A percentile compares a stretch with the other conserved stretches of the same genome.
Conservation (phyloP, 2,329 filamentous ascomycete species). For the Colletotrichum sansevieriae region DNA sequence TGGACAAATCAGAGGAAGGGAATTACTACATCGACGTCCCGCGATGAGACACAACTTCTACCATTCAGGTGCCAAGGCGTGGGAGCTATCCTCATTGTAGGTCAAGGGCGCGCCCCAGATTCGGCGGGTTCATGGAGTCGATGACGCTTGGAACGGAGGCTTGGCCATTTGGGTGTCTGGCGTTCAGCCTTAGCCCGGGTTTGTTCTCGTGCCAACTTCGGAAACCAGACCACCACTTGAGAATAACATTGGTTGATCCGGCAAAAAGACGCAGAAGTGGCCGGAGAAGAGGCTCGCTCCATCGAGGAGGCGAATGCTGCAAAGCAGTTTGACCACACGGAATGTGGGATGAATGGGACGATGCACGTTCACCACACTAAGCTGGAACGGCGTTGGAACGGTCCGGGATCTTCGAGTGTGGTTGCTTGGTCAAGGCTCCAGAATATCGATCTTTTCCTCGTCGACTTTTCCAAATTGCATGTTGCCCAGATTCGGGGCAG, state of each 20-base stretch:
- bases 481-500: conserved; percentile 12
- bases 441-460: background rate
- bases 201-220: background rate
- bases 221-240: background rate
- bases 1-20: background rate
- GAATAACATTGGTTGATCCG: too few relatives aligned
- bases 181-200: background rate
- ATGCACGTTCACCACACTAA: too few relatives aligned
- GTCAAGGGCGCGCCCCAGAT: background rate
- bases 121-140: background rate
- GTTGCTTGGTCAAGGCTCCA: too few relatives aligned
- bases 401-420: too few relatives aligned
- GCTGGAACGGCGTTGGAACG: too few relatives aligned
- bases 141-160: conserved; percentile 24
- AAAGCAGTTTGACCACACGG: too few relatives aligned
- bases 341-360: too few relatives aligned
- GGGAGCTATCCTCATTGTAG: conserved; percentile 8
- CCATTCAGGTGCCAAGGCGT: background rate
- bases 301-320: too few relatives aligned
- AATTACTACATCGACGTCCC: background rate
- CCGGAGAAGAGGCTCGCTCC: too few relatives aligned
- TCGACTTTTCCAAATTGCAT: background rate
- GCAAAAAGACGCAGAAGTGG: too few relatives aligned
- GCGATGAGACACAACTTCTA: background rate
- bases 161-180: background rate